A percentile compares a stretch with the other conserved stretches of the same genome.
Evolutionary conservation across 192 early-diverging fungal genomes (phyloP).

Genomic region (Tieghemiomyces parasiticus): DNA sequence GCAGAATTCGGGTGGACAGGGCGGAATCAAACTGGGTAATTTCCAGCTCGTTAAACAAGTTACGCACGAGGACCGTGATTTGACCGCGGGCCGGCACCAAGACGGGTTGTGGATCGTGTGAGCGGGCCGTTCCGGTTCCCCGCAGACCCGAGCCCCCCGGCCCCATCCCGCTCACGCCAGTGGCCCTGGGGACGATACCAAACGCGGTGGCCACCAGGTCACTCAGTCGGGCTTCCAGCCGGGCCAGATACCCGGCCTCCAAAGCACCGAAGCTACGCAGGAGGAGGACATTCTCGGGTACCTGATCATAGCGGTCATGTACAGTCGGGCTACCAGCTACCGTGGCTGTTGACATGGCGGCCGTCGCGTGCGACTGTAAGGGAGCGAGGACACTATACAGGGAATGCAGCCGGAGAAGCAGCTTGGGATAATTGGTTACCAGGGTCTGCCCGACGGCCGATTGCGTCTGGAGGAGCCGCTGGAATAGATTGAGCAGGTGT

Average conservation of each 20-base stretch:
- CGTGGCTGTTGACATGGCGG: neutral
- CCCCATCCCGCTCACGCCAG: too few species aligned
- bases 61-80: neutral
- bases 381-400: neutral
- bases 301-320: slow-evolving; percentile 6
- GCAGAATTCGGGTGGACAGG: neutral
- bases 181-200: too few species aligned
- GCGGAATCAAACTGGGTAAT: neutral
- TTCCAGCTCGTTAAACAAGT: neutral
- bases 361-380: neutral
- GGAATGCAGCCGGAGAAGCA: slow-evolving; percentile 3
- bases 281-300: slow-evolving; percentile 2
- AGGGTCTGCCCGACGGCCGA: neutral
- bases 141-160: too few species aligned
- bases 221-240: neutral
- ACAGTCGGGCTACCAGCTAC: too few species aligned
- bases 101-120: too few species aligned
- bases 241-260: neutral
- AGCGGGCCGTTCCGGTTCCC: too few species aligned
- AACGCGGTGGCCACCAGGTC: too few species aligned
- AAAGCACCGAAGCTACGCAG: neutral
- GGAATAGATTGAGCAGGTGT: neutral
- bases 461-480: neutral
- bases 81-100: neutral
- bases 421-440: slow-evolving; percentile 3